A percentile compares a stretch with the other conserved stretches of the same genome.
Evolutionary conservation across 169 alveolate species (phyloP).

Genomic region (Prorocentrum cordatum): DNA sequence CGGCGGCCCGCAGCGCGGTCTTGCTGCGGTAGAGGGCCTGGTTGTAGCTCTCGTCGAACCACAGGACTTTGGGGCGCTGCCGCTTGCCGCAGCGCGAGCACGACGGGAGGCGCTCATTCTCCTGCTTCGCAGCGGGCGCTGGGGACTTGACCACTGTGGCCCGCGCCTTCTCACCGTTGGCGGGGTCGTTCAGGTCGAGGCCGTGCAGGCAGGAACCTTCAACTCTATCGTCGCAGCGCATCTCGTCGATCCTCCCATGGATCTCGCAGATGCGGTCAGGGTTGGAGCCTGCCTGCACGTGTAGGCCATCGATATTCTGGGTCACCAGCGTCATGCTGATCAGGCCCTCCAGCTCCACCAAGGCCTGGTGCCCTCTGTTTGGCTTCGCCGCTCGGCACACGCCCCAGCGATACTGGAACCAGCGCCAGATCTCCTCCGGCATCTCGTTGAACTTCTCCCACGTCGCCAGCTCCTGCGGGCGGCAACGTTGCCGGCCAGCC

Average conservation of each 20-base stretch:
- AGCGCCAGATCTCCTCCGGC: slow-evolving; percentile 15
- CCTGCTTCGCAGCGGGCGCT: slow-evolving; percentile 14
- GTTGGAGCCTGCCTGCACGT: not conserved
- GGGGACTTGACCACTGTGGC: slow-evolving; percentile 27
- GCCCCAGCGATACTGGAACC: slow-evolving; percentile 52
- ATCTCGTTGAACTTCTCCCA: slow-evolving; percentile 42
- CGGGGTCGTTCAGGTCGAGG: slow-evolving; percentile 20
- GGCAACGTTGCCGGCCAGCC: too few relatives aligned
- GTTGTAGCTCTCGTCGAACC: slow-evolving; percentile 59
- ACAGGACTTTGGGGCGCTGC: slow-evolving; percentile 46
- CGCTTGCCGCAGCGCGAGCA: slow-evolving; percentile 26
- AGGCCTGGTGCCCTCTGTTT: not conserved
- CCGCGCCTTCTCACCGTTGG: slow-evolving; percentile 11
- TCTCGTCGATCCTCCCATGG: slow-evolving; percentile 58
- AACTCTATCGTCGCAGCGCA: slow-evolving; percentile 54
- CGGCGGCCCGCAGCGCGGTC: slow-evolving; percentile 5
- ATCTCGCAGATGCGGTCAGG: slow-evolving; percentile 26
- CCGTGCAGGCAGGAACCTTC: slow-evolving; percentile 45
- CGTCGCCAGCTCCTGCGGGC: not conserved
- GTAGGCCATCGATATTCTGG: slow-evolving; percentile 56
- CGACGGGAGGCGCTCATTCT: slow-evolving; percentile 1
- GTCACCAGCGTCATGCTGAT: slow-evolving; percentile 11
- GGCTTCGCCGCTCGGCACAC: slow-evolving; percentile 31
- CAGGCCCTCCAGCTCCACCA: slow-evolving; percentile 27
- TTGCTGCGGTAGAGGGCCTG: slow-evolving; percentile 32